Evolutionary conservation across 805 yeast species (phyloP), one percentile per base, ranked within the genome.

Genomic region (Starmerella khaoyaiensis): DNA sequence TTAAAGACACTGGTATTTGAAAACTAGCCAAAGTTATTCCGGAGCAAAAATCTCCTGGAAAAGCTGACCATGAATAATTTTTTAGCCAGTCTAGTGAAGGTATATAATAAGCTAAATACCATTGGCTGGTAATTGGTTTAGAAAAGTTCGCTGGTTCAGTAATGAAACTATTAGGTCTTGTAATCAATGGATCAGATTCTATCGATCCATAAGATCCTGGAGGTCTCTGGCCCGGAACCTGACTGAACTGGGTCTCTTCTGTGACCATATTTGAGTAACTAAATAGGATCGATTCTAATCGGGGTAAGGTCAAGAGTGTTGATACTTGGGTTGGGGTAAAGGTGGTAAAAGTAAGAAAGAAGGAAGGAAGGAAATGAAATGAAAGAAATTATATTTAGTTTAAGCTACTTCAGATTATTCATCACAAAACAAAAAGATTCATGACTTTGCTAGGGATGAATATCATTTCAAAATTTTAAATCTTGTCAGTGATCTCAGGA

Each of bases 11-110:
- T 1, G 98, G 97, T 33, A 87, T 73, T 55, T 86, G 96, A 58
- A 84, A 87, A 4, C 90, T 77, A 0, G 94, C 95, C 24, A 86
- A 57, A 0, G 96, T 76, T 4, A 83, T 51, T 0, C 98, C 97
- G 2, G 95, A 93, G 14, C 78, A 58, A 7, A 80, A 51, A 52
- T 87, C 98, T 18, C 76, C 69, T 7, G 68, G 45, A 28, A 74
- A 47, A 31, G 56, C 53, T 26, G 41, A 32, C 44, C 48, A 42
- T 12, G 50, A 28, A 40, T 74, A 74, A 37, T 61, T 54, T 4
- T 61, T 55, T 28, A 72, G 49, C 79, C 79, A 74, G 2, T 72
- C 64, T 30, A 72, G 50, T 22, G 67, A 62, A 1, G 79, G 79
- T 5, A 74, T 48, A 46, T 74, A 74, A 55, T 74, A 74, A 3